Evolutionary conservation across 768 basidiomycete species (phyloP).

Genomic region (Calocera viscosa): DNA sequence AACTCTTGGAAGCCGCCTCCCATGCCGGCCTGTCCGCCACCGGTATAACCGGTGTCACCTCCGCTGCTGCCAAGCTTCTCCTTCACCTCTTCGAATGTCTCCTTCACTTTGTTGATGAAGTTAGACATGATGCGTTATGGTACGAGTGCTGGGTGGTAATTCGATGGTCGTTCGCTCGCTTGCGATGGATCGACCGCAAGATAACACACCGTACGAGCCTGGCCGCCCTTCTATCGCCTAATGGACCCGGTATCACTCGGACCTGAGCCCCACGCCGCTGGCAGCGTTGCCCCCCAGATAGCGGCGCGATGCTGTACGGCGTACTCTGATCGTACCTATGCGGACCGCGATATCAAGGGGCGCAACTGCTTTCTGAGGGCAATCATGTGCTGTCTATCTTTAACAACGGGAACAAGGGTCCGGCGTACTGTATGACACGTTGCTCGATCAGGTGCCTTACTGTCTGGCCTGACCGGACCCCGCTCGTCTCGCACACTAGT

Average conservation of each 20-base stretch:
- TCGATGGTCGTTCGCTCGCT: background rate
- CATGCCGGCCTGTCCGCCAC: too few relatives aligned
- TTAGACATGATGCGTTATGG: background rate
- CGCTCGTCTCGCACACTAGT: too few relatives aligned
- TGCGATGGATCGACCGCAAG: background rate
- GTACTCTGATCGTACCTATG: background rate
- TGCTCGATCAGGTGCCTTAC: too few relatives aligned
- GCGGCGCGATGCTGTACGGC: too few relatives aligned
- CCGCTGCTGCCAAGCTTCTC: background rate
- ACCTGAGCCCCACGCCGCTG: background rate
- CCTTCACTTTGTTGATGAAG: background rate
- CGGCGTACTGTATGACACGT: background rate
- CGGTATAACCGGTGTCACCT: background rate
- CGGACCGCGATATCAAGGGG: background rate
- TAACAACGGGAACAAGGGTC: background rate
- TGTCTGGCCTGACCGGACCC: too few relatives aligned
- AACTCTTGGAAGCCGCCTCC: too few relatives aligned
- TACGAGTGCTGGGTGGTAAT: background rate
- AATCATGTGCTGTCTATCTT: background rate
- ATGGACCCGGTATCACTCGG: background rate
- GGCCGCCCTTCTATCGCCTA: background rate
- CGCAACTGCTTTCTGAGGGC: background rate
- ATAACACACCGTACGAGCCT: background rate
- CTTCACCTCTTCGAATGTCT: background rate
- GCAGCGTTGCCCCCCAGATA: background rate